Evolutionary conservation across 495 filamentous ascomycete species (phyloP).

Genomic region (Neurospora cerealis): DNA sequence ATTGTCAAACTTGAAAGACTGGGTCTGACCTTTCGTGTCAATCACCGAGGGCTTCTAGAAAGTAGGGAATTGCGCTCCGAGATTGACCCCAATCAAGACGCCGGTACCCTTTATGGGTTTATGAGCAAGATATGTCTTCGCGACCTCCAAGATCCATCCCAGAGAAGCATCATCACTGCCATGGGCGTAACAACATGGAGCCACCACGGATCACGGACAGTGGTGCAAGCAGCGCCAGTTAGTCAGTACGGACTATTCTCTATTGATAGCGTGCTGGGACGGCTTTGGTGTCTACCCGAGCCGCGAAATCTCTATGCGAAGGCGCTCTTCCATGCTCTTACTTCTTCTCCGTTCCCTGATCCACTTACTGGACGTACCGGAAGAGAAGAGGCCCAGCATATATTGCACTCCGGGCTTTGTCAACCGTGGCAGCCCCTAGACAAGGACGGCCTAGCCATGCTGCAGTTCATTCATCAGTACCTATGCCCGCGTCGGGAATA

Average conservation of each 20-base stretch:
- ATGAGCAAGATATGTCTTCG: not conserved
- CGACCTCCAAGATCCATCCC: not conserved
- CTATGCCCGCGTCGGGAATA: not conserved
- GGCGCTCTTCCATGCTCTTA: conserved; percentile 1
- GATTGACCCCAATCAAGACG: conserved; percentile 4
- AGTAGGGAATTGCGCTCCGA: not conserved
- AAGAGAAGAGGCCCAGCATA: conserved; percentile 1
- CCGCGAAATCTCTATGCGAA: conserved; percentile 1
- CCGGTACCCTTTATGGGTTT: not conserved
- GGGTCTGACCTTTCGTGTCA: not conserved
- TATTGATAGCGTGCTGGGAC: not conserved
- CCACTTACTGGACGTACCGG: conserved; percentile 1
- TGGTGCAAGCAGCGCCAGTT: not conserved
- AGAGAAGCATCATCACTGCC: conserved; percentile 2
- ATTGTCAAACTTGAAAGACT: not conserved
- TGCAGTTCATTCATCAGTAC: not conserved
- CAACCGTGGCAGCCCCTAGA: conserved; percentile 1
- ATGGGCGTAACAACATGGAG: not conserved
- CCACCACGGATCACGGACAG: not conserved
- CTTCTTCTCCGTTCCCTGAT: not conserved
- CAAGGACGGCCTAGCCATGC: not conserved
- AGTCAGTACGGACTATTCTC: not conserved
- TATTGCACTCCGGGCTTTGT: not conserved
- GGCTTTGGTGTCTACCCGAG: not conserved
- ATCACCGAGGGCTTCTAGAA: not conserved